Percentiles rank a stretch among this genome's conserved stretches.
phyloP scores from a whole-genome alignment of 1,139 yeast species.

The Sugiyamaella pinicola region DNA sequence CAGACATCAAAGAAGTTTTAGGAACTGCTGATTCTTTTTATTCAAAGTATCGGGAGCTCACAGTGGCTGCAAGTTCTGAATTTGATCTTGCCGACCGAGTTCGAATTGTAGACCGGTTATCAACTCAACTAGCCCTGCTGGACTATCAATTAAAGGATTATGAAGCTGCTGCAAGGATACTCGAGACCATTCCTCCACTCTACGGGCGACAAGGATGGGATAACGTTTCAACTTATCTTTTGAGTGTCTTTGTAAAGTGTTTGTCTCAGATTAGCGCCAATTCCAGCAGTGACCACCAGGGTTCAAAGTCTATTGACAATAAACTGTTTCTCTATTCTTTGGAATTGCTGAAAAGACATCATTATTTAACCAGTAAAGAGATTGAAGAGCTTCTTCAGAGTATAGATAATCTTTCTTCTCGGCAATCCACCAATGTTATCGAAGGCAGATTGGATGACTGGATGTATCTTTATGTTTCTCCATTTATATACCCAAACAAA shows the following conservation, averaged over 20 bases:
- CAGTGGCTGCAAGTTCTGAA: conserved; percentile 51
- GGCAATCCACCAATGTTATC: conserved; percentile 11
- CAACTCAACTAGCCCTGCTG: conserved; percentile 79
- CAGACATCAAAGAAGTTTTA: conserved; percentile 34
- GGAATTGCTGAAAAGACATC: conserved; percentile 38
- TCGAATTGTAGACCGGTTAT: conserved; percentile 61
- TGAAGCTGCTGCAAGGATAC: conserved; percentile 59
- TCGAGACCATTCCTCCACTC: conserved; percentile 68
- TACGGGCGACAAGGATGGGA: conserved; percentile 76
- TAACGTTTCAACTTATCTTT: conserved; percentile 62
- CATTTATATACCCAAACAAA: conserved; percentile 23
- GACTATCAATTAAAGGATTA: conserved; percentile 62
- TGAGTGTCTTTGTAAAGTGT: conserved; percentile 70
- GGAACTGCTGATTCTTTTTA: conserved; percentile 40
- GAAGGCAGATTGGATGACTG: conserved; percentile 28
- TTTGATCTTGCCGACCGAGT: conserved; percentile 54
- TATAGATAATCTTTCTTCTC: conserved; percentile 27
- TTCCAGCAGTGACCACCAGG: conserved; percentile 23
- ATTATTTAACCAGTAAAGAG: conserved; percentile 27
- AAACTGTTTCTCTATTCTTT: conserved; percentile 36
- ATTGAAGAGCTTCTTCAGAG: conserved; percentile 27
- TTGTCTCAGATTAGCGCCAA: conserved; percentile 50
- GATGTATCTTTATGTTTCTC: conserved; percentile 29
- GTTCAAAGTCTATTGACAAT: conserved; percentile 17
- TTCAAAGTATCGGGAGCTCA: conserved; percentile 44